Percentiles rank a stretch among this genome's conserved stretches.
Evolutionary conservation across 1,139 yeast species (phyloP).

Genomic region (Scheffersomyces segobiensis): DNA sequence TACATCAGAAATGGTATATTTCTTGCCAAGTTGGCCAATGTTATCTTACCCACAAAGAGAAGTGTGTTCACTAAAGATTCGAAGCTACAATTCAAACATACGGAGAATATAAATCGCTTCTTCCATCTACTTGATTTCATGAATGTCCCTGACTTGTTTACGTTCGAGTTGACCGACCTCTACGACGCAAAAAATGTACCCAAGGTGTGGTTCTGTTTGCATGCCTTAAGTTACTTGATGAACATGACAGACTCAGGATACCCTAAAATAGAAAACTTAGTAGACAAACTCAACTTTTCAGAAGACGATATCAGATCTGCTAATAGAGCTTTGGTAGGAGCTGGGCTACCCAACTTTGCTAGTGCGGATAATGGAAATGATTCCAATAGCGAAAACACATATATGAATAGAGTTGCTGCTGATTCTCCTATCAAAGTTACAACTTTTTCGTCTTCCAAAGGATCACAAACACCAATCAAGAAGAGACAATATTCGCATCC

Average conservation of each 20-base stretch:
- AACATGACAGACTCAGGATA: constrained; percentile 51
- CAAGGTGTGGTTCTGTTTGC: constrained; percentile 89
- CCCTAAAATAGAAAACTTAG: constrained; percentile 64
- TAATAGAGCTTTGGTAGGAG: constrained; percentile 62
- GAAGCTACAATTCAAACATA: constrained; percentile 80
- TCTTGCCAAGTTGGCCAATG: constrained; percentile 75
- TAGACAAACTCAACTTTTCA: constrained; percentile 61
- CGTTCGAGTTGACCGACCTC: constrained; percentile 88
- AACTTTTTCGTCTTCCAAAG: neutral
- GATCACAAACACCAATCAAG: neutral
- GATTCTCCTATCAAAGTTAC: constrained; percentile 7
- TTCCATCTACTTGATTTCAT: constrained; percentile 69
- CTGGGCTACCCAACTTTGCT: constrained; percentile 65
- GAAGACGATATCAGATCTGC: constrained; percentile 70
- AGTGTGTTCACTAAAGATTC: constrained; percentile 42
- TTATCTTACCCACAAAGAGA: constrained; percentile 67
- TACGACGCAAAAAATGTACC: constrained; percentile 93
- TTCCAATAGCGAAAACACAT: constrained; percentile 10
- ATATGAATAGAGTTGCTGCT: constrained; percentile 14
- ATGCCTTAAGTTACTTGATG: constrained; percentile 78
- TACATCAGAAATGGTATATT: constrained; percentile 80
- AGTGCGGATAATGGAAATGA: constrained; percentile 36
- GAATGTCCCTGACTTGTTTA: constrained; percentile 80
- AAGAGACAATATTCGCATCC: neutral
- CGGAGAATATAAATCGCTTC: constrained; percentile 89